These are phyloP conservation scores for Aspergillus biplanus DNA, from an alignment of 495 filamentous ascomycete genomes.

Conservation along the genomic window DNA sequence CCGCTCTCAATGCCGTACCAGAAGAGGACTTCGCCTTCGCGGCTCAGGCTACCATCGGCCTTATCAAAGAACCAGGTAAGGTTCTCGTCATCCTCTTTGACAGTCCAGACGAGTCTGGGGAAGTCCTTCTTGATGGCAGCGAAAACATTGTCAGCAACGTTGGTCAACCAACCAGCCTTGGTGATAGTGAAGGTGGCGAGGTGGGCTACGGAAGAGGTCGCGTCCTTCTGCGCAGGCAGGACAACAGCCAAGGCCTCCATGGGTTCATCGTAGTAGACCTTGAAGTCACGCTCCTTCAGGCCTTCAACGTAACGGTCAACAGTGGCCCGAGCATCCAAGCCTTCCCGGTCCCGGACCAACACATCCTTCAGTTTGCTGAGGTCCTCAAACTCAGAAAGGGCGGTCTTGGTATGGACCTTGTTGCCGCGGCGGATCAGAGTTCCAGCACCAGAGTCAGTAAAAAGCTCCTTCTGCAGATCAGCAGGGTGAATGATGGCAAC, in stretches of 20 bases:
- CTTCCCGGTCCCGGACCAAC: conserved; percentile 82
- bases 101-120: conserved; percentile 93
- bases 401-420: conserved; percentile 78
- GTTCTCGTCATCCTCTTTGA: conserved; percentile 95
- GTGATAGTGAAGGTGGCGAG: conserved; percentile 94
- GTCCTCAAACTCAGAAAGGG: conserved; percentile 79
- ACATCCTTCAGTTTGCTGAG: conserved; percentile 77
- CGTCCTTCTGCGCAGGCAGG: conserved; percentile 63
- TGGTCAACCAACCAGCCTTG: conserved; percentile 93
- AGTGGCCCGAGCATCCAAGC: conserved; percentile 78
- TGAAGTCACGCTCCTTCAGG: conserved; percentile 77
- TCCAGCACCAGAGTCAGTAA: conserved; percentile 94
- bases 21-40: conserved; percentile 88
- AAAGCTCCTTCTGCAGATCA: conserved; percentile 93
- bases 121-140: conserved; percentile 90
- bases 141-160: conserved; percentile 98
- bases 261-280: conserved; percentile 93
- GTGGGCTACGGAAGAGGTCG: conserved; percentile 61
- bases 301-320: conserved; percentile 86
- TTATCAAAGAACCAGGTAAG: conserved; percentile 99
- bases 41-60: conserved; percentile 86
- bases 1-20: conserved; percentile 91
- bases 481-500: conserved; percentile 97
- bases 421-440: conserved; percentile 93
- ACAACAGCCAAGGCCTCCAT: conserved; percentile 97